These are phyloP conservation scores for Xylariaceae sp. DNA, from an alignment of 2,329 filamentous ascomycete genomes.

Conservation along the genomic window DNA sequence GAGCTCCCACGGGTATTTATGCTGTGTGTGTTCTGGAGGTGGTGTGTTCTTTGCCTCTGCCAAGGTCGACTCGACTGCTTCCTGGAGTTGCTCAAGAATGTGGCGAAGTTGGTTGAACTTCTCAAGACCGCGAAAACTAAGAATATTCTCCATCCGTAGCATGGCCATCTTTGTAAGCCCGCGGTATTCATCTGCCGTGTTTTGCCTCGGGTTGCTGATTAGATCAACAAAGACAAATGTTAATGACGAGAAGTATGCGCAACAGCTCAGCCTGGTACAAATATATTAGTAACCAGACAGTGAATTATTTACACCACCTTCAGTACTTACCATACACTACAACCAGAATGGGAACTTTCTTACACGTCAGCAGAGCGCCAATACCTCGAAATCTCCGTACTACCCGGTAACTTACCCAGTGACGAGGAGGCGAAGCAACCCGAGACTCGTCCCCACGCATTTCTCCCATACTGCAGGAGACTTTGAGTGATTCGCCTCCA, in stretches of 20 bases:
- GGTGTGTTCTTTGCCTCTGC: neutral
- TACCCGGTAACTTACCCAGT: constrained; percentile 2
- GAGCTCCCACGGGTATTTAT: neutral
- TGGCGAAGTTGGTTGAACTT: constrained; percentile 16
- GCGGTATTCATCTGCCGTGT: constrained; percentile 17
- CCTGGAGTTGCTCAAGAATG: constrained; percentile 15
- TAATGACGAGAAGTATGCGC: constrained; percentile 26
- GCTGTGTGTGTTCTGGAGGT: neutral
- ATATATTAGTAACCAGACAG: neutral
- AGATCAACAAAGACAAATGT: constrained; percentile 25
- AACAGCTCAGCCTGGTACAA: constrained; percentile 20
- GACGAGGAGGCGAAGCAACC: constrained; percentile 20
- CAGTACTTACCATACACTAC: constrained; percentile 21
- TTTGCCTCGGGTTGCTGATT: constrained; percentile 20
- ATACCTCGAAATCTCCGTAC: no score
- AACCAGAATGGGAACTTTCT: constrained; percentile 11
- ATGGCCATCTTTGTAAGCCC: constrained; percentile 18
- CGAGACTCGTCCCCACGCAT: constrained; percentile 21
- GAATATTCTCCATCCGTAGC: constrained; percentile 15
- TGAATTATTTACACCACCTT: no score
- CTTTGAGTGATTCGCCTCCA: constrained; percentile 13
- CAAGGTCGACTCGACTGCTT: constrained; percentile 9
- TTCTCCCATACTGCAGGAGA: constrained; percentile 20
- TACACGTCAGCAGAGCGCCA: no score
- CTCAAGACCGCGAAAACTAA: constrained; percentile 15